phyloP scores from a whole-genome alignment of 495 filamentous ascomycete genomes.

The Poronia punctata region DNA sequence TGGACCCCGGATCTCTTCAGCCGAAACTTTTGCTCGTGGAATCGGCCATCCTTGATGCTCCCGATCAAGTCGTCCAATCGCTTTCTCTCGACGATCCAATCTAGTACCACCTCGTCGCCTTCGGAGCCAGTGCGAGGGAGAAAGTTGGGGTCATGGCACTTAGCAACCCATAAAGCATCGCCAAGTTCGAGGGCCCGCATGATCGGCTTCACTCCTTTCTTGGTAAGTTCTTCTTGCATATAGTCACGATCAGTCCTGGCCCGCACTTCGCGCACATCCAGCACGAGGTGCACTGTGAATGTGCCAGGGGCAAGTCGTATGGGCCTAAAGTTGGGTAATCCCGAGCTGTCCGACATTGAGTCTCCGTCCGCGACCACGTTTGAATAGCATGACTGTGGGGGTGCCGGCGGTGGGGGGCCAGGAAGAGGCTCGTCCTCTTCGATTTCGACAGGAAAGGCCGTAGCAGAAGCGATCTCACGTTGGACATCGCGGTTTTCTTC shows the following conservation, averaged over 20 bases:
- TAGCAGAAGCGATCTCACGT: no score
- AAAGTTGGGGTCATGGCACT: conserved; percentile 51
- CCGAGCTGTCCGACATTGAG: conserved; percentile 19
- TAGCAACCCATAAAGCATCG: conserved; percentile 77
- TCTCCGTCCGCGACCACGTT: conserved; percentile 38
- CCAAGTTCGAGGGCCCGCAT: conserved; percentile 66
- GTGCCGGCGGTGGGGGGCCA: no score
- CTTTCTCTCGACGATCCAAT: conserved; percentile 80
- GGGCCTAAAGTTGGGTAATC: conserved; percentile 48
- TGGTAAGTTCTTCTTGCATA: conserved; percentile 63
- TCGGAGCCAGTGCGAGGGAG: conserved; percentile 52
- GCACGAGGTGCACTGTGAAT: conserved; percentile 67
- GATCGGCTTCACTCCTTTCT: conserved; percentile 57
- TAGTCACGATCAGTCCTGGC: conserved; percentile 73
- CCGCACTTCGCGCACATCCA: conserved; percentile 73
- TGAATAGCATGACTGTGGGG: conserved; percentile 15
- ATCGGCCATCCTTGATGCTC: conserved; percentile 77
- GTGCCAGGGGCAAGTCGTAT: conserved; percentile 54
- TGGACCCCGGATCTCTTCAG: conserved; percentile 62
- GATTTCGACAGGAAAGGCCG: conserved; percentile 17
- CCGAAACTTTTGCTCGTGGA: conserved; percentile 82
- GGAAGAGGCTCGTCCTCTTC: conserved; percentile 13
- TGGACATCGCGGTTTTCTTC: no score
- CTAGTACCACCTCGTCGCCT: conserved; percentile 70
- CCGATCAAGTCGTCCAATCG: conserved; percentile 72